Base-by-base conservation (phyloP, 495 filamentous ascomycete species). In the Opeltia flavorubescens region DNA sequence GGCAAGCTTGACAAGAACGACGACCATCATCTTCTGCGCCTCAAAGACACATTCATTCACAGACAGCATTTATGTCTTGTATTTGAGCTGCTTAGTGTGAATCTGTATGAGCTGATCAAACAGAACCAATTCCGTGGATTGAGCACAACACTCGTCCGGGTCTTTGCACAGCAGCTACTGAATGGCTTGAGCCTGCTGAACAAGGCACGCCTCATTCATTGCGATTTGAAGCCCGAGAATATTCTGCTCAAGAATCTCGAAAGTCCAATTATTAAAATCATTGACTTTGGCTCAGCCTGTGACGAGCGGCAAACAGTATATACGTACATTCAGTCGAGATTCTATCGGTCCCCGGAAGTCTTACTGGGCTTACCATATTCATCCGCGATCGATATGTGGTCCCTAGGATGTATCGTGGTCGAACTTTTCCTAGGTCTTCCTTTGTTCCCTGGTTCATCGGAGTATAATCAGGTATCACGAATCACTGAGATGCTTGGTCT, bases 381-480 rank as follows among this genome's bases (percentile, higher is more conserved):
- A 6, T 95, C 93, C 27, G 91, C 93, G 15, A 99, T 99, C 58
- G 93, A 99, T 58, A 96, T 99, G 93, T 99, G 93, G 93, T 99
- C 93, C 8, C 68, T 99, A 36, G 93, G 93, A 24, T 99, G 93
- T 62, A 99, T 99, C 49, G 93, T 99, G 18, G 93, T 99, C 24
- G 93, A 99, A 61, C 74, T 99, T 3, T 99, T 99, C 69, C 70
- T 99, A 2, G 93, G 93, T 30, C 67, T 99, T 25, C 93, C 93
- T 24, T 63, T 99, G 4, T 99, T 99, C 67, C 91, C 93, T 3
- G 93, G 93, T 3, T 96, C 91, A 5, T 99, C 93, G 9, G 93
- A 99, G 62, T 99, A 99, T 63, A 99, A 99, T 59, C 93, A 99
- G 59, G 88, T 99, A 15, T 84, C 87, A 9, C 73, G 93, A 23